These are phyloP conservation scores for Ramaria sp. DNA, from an alignment of 768 basidiomycete species.

Conservation along the genomic window DNA sequence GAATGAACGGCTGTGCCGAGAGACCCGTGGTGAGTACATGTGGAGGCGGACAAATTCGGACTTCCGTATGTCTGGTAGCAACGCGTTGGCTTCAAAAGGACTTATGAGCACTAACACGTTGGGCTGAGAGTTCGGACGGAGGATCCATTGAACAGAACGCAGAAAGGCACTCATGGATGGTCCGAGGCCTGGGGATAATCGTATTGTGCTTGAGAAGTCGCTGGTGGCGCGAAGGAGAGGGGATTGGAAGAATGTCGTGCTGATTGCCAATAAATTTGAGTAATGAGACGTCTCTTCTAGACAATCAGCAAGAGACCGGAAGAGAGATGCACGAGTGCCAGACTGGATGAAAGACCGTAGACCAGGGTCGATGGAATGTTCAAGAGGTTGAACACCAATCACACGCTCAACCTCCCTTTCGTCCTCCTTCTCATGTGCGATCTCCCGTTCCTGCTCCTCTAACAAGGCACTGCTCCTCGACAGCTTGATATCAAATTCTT, in stretches of 20 bases:
- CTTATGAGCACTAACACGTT: conserved; percentile 27
- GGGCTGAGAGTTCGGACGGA: conserved; percentile 14
- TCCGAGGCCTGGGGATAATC: conserved; percentile 1
- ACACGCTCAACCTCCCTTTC: conserved; percentile 31
- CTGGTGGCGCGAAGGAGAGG: conserved; percentile 23
- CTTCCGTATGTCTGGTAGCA: conserved; percentile 27
- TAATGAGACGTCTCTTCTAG: neutral
- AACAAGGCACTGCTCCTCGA: conserved; percentile 20
- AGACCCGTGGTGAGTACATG: conserved; percentile 30
- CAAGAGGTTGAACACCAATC: conserved; percentile 17
- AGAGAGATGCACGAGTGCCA: conserved; percentile 13
- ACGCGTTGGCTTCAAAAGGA: conserved; percentile 26
- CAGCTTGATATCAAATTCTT: conserved; percentile 18
- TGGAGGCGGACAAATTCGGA: conserved; percentile 27
- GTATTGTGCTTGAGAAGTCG: conserved; percentile 25
- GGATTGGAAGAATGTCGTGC: conserved; percentile 10
- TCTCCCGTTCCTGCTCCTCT: conserved; percentile 42
- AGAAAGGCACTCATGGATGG: conserved; percentile 22
- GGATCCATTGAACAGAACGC: conserved; percentile 33
- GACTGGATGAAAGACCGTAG: conserved; percentile 20
- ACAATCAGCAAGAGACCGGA: neutral
- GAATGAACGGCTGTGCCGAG: conserved; percentile 22
- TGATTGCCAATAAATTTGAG: conserved; percentile 16
- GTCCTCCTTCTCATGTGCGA: conserved; percentile 27
- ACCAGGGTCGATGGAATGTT: conserved; percentile 18